Evolutionary conservation across 2,329 filamentous ascomycete species (phyloP).

Genomic region (Akanthomyces muscarius): DNA sequence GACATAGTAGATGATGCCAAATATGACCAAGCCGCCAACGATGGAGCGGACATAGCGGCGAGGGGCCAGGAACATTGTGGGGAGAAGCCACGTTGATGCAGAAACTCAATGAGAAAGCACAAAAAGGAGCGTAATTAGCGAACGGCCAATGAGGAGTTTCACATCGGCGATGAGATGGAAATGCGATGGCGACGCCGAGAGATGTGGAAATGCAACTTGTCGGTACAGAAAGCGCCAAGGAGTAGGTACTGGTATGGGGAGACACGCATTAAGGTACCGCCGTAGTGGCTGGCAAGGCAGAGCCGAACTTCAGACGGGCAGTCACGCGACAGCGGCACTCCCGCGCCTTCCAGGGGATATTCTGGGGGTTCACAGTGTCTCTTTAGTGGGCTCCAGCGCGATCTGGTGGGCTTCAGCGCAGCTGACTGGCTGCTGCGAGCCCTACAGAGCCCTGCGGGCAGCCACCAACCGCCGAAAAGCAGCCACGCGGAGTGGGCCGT

Average conservation of each 20-base stretch:
- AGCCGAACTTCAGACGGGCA: not conserved
- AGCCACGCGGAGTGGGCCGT: not conserved
- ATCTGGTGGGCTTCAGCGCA: not conserved
- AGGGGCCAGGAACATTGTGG: slow-evolving; percentile 5
- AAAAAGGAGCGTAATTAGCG: slow-evolving; percentile 1
- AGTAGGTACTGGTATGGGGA: not conserved
- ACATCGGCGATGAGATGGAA: not conserved
- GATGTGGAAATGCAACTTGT: not conserved
- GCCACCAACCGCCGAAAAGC: not conserved
- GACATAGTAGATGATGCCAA: slow-evolving; percentile 13
- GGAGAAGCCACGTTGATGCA: not conserved
- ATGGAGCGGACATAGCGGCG: slow-evolving; percentile 16
- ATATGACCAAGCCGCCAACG: slow-evolving; percentile 4
- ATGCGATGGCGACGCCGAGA: not conserved
- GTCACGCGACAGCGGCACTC: not conserved
- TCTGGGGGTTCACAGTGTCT: not conserved
- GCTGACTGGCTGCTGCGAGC: not conserved
- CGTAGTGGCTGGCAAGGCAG: too few relatives aligned
- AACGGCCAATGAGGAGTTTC: not conserved
- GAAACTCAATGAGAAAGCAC: not conserved
- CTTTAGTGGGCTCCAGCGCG: not conserved
- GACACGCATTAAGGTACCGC: too few relatives aligned
- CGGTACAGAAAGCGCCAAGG: not conserved
- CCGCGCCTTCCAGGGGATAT: not conserved
- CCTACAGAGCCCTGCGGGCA: not conserved